Evolutionary conservation across 371 early-diverging fungal genomes (phyloP).

Genomic region (Amoeboaphelidium occidentale): DNA sequence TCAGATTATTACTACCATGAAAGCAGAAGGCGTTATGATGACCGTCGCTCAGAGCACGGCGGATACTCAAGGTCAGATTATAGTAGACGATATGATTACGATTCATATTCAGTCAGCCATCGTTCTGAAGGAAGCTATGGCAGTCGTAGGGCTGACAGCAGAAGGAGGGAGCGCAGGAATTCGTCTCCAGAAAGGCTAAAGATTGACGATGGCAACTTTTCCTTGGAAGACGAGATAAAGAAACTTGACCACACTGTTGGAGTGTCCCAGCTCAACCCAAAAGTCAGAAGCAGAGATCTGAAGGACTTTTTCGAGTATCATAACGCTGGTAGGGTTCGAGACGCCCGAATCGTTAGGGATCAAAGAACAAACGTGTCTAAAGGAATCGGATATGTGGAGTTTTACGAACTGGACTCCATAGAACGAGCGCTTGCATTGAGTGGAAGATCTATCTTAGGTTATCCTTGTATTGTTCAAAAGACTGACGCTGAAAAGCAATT

Average conservation of each 20-base stretch:
- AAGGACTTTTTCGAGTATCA: slow-evolving; percentile 46
- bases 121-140: too few species aligned
- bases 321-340: slow-evolving; percentile 59
- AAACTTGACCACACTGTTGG: slow-evolving; percentile 82
- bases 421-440: slow-evolving; percentile 54
- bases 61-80: too few species aligned
- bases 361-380: slow-evolving; percentile 65
- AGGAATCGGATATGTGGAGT: slow-evolving; percentile 80
- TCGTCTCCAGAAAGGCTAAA: too few species aligned
- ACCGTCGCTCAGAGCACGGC: too few species aligned
- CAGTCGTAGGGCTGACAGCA: too few species aligned
- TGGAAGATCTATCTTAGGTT: slow-evolving; percentile 71
- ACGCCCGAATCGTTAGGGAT: slow-evolving; percentile 66
- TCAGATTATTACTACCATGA: too few species aligned
- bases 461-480: slow-evolving; percentile 71
- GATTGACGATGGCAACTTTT: too few species aligned
- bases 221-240: slow-evolving; percentile 25
- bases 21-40: too few species aligned
- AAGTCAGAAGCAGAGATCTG: slow-evolving; percentile 47
- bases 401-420: slow-evolving; percentile 61
- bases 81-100: too few species aligned
- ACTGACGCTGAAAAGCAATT: slow-evolving; percentile 86
- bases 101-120: too few species aligned
- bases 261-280: slow-evolving; percentile 69
- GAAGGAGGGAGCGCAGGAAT: too few species aligned